Conservation (phyloP, 345 rosid genomes). For the Citrus glauca region DNA sequence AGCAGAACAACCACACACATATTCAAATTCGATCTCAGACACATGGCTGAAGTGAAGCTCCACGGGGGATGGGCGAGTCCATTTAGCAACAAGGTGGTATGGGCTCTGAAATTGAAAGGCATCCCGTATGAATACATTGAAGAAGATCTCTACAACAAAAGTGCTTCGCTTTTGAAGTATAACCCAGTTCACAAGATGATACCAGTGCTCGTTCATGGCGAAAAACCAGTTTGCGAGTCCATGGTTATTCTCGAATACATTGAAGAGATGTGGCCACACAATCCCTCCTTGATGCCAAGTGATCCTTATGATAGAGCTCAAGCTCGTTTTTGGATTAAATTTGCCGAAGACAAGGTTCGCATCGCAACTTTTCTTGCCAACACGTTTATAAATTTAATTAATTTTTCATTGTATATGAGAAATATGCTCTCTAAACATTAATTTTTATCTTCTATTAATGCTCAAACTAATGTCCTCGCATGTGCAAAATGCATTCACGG, state of each 20-base stretch:
- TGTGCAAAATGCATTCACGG: too few relatives aligned
- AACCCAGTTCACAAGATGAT: slow-evolving; percentile 30
- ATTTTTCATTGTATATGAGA: too few relatives aligned
- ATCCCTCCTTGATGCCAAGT: slow-evolving; percentile 23
- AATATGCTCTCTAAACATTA: too few relatives aligned
- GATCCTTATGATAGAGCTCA: slow-evolving; percentile 27
- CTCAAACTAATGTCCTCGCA: too few relatives aligned
- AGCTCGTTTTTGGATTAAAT: slow-evolving; percentile 31
- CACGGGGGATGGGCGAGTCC: background rate
- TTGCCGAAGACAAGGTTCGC: slow-evolving; percentile 30
- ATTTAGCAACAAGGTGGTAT: background rate
- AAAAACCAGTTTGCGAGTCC: slow-evolving; percentile 32
- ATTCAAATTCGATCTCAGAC: background rate
- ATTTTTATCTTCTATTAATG: too few relatives aligned
- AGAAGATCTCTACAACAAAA: slow-evolving; percentile 30
- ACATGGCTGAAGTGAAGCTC: background rate
- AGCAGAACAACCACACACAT: accelerated
- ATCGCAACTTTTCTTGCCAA: background rate
- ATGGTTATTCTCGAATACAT: slow-evolving; percentile 28
- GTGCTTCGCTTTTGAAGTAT: slow-evolving; percentile 7
- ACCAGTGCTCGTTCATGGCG: slow-evolving; percentile 35
- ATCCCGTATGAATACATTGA: slow-evolving; percentile 3
- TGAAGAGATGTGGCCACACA: slow-evolving; percentile 30
- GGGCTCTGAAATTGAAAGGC: background rate
- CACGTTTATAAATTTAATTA: too few relatives aligned